Percentiles rank a stretch among this genome's conserved stretches.
phyloP scores from a whole-genome alignment of 805 yeast genomes.

The Kuraishia hungarica region DNA sequence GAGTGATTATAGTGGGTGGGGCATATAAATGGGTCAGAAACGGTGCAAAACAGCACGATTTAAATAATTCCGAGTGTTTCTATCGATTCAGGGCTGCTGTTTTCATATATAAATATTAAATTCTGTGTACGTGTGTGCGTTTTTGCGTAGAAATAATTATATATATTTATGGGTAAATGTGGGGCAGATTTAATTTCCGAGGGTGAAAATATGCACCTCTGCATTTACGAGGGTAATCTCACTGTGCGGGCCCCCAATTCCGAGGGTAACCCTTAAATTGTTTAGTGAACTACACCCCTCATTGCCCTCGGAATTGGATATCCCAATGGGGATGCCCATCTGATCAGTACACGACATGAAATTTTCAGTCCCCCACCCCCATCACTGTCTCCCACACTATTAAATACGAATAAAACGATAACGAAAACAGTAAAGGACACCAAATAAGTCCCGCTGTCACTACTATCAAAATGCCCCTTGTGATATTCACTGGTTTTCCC shows the following conservation, averaged over 20 bases:
- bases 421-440: conserved; percentile 8
- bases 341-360: background rate
- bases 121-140: no score
- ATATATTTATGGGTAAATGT: background rate
- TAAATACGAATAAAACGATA: no score
- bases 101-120: background rate
- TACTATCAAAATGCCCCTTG: conserved; percentile 55
- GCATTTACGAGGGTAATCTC: no score
- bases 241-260: no score
- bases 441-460: no score
- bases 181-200: background rate
- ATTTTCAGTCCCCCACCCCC: conserved; percentile 5
- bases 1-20: background rate
- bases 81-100: background rate
- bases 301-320: background rate
- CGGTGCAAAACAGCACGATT: no score
- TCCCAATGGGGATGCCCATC: background rate
- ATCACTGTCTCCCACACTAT: no score
- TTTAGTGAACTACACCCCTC: no score
- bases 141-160: background rate
- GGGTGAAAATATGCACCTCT: background rate
- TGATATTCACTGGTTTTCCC: conserved; percentile 80
- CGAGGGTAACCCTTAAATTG: background rate
- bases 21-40: background rate
- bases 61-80: no score